Conservation (phyloP, 129 eudicot genomes). For the Tagetes patula region DNA sequence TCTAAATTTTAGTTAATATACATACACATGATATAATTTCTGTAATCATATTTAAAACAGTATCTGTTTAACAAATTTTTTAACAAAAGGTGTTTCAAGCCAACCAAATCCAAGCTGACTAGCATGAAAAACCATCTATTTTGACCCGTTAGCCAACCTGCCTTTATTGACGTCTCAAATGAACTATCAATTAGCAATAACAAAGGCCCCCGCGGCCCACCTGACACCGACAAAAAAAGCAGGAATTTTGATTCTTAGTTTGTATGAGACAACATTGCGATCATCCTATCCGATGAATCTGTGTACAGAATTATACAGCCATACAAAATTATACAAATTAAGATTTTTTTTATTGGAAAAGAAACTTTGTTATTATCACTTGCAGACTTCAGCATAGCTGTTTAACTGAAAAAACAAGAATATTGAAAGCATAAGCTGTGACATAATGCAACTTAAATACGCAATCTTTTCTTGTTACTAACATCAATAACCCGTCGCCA, state of each 20-base stretch:
- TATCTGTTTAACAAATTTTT: background rate
- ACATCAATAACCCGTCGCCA: slow-evolving; percentile 23
- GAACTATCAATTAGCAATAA: background rate
- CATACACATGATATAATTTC: background rate
- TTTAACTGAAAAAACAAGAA: slow-evolving; percentile 19
- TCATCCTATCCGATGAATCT: slow-evolving; percentile 14
- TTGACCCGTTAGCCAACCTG: background rate
- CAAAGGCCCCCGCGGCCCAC: background rate
- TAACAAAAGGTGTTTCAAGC: background rate
- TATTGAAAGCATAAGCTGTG: slow-evolving; percentile 13
- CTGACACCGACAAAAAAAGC: slow-evolving; percentile 16
- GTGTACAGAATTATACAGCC: slow-evolving; percentile 14
- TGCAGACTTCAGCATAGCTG: background rate
- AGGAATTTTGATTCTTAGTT: slow-evolving; percentile 21
- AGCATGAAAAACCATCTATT: background rate
- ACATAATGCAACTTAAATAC: slow-evolving; percentile 18
- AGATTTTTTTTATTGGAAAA: slow-evolving; percentile 5
- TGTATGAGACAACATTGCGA: slow-evolving; percentile 22
- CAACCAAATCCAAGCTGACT: too few relatives aligned
- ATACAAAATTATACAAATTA: background rate
- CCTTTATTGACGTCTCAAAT: background rate
- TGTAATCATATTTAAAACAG: background rate
- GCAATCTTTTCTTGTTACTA: slow-evolving; percentile 23
- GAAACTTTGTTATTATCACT: slow-evolving; percentile 29
- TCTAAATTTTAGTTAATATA: background rate